Evolutionary conservation across 176 grass and related monocot species (phyloP).

Genomic region (Carex scoparia): DNA sequence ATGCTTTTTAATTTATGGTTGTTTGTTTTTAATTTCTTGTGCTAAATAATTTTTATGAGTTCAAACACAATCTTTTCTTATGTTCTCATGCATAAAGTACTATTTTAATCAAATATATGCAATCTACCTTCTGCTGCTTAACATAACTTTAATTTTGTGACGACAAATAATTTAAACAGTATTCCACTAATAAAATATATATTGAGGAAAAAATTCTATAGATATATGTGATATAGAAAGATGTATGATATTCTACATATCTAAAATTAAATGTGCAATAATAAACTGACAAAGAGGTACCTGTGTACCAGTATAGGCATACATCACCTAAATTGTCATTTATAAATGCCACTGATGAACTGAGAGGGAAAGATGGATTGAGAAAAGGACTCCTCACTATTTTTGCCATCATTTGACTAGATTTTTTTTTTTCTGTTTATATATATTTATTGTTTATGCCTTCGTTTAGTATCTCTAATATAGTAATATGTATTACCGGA

Average conservation of each 20-base stretch:
- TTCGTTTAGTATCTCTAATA: neutral
- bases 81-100: neutral
- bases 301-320: neutral
- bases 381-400: neutral
- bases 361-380: neutral
- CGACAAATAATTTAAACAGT: neutral
- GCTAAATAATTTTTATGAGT: neutral
- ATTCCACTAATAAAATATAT: neutral
- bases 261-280: neutral
- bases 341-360: neutral
- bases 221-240: neutral
- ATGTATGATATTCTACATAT: neutral
- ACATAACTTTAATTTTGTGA: neutral
- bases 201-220: neutral
- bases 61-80: neutral
- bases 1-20: neutral
- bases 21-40: constrained; percentile 1
- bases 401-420: neutral
- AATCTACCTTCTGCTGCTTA: neutral
- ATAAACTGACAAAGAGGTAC: neutral
- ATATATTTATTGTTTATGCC: neutral
- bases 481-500: neutral
- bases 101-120: neutral
- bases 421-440: neutral
- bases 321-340: constrained; percentile 10